Conservation (phyloP, 176 grass and related monocot genomes). For the Carex pumila region DNA sequence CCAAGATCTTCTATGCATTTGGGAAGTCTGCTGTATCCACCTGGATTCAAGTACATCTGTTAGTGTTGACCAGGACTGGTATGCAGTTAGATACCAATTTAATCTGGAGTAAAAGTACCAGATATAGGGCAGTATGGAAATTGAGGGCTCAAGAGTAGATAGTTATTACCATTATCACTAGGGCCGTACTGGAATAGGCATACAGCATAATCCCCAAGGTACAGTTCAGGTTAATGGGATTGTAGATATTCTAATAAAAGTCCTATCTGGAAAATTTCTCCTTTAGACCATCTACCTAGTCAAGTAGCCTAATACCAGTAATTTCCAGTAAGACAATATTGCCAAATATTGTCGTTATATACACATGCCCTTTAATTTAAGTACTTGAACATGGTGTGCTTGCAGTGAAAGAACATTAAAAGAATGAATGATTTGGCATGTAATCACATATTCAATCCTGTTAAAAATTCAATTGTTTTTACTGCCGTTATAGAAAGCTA, state of each 20-base stretch:
- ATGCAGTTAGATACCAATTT: not conserved
- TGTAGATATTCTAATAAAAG: not conserved
- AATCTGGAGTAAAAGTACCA: not conserved
- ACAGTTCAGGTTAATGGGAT: not conserved
- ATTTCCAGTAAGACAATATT: not conserved
- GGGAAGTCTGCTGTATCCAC: conserved; percentile 64
- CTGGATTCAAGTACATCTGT: conserved; percentile 12
- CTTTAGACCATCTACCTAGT: not conserved
- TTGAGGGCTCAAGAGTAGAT: not conserved
- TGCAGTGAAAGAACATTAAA: not conserved
- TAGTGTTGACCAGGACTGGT: not conserved
- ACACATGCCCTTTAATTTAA: not conserved
- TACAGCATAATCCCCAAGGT: not conserved
- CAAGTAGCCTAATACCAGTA: not conserved
- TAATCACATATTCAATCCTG: not conserved
- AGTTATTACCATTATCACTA: not conserved
- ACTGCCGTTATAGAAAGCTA: not conserved
- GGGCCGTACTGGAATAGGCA: not conserved
- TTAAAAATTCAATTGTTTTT: not conserved
- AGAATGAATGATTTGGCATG: not conserved
- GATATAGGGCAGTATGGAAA: not conserved
- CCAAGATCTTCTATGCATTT: conserved; percentile 83
- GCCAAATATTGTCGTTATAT: not conserved
- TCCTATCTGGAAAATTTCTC: not conserved
- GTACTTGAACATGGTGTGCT: not conserved